A percentile compares a stretch with the other conserved stretches of the same genome.
Evolutionary conservation across 129 eudicot genomes (phyloP).

Genomic region (Chrysanthemum makinoi): DNA sequence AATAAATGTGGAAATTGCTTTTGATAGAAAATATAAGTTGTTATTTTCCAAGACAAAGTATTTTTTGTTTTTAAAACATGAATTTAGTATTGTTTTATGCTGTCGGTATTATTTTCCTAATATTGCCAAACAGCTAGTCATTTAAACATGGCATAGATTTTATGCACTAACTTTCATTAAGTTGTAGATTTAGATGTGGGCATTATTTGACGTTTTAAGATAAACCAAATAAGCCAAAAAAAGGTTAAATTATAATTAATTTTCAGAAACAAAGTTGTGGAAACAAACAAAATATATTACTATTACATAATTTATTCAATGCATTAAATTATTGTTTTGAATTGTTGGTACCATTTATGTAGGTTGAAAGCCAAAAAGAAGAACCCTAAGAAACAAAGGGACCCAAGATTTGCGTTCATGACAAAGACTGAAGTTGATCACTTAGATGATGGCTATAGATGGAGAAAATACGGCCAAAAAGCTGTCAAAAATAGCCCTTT

Average conservation of each 20-base stretch:
- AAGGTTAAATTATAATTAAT: neutral
- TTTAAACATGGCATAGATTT: no score
- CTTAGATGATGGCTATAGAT: constrained; percentile 89
- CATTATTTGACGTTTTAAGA: no score
- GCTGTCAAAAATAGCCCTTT: constrained; percentile 97
- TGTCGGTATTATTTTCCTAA: no score
- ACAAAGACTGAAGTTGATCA: constrained; percentile 93
- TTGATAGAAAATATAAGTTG: no score
- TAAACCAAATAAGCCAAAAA: neutral
- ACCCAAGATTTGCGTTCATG: constrained; percentile 90
- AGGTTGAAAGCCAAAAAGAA: constrained; percentile 71
- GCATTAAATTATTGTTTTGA: constrained; percentile 8
- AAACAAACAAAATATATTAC: neutral
- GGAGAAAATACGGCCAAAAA: constrained; percentile 98
- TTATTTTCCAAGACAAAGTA: no score
- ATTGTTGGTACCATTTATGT: constrained; percentile 20
- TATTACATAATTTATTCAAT: no score
- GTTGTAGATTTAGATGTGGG: no score
- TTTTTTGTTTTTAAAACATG: no score
- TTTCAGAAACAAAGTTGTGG: neutral
- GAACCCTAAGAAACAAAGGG: constrained; percentile 61
- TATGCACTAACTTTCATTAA: no score
- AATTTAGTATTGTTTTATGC: no score
- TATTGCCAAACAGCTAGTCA: no score
- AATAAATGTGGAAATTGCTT: no score